Base-by-base conservation (phyloP, 116 monocot species). In the Papilionanthe hybrid region DNA sequence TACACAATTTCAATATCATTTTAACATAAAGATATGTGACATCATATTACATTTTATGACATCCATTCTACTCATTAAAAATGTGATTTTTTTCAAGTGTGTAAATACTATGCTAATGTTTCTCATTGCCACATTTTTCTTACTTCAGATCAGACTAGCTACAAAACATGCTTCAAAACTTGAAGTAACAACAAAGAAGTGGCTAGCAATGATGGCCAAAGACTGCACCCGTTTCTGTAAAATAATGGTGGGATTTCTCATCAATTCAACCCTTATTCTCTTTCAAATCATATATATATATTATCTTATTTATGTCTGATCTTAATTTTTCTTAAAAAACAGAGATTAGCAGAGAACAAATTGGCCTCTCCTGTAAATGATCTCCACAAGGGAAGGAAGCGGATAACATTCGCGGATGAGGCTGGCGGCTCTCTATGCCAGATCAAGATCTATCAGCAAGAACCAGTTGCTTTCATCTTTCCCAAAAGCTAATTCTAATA, bases 401-500 rank as follows among this genome's bases (percentile, higher is more conserved):
- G 83, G 77, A 89, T 96, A 78, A 90, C 80, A 43, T 96, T 96
- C 79, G 96, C 94, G 9, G 96, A 96, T 88, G 96, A 96, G 91
- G 90, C 88, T 20, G 96, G 96, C 28, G 90, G 92, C 5, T 29
- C 55, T 80, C 90, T 96, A 19, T 93, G 93, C 85, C 89, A 96
- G 75, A 78, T 93, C 25, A 90, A 89, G 77, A 57, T 86, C 55
- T 87, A 93, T 25, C 73, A 84, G 22, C 79, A 83, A 20, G 75
- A 78, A 27, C 67, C 80, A 29, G 43, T 67, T 81, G 42, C 85
- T 45, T 28, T 41, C 58, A 29, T 41, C 12, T 25, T 57, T n/a
- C 76, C 81, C 43, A 66, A 63, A 78, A 65, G 5, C 49, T 75
- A 12, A 23, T 9, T 48, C 48, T 9, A 48, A 48, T 48, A 9